These are phyloP conservation scores for Komagataea norvegica DNA, from an alignment of 1,139 yeast genomes.

Conservation along the genomic window DNA sequence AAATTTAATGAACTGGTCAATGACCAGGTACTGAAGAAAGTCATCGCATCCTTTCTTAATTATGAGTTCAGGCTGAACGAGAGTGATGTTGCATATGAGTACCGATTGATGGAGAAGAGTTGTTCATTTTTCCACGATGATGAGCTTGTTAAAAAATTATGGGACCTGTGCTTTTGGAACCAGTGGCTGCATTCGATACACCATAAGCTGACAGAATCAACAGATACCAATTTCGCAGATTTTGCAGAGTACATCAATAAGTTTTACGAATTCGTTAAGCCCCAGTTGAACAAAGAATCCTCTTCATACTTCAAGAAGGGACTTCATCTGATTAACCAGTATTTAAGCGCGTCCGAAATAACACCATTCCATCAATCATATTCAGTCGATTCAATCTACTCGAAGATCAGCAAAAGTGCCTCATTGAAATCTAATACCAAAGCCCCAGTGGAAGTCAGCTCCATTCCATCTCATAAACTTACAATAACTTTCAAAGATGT, in stretches of 20 bases:
- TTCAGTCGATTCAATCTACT: constrained; percentile 1
- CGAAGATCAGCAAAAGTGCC: constrained; percentile 13
- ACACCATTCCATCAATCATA: constrained; percentile 6
- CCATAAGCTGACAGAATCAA: not conserved
- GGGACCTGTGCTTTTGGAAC: constrained; percentile 19
- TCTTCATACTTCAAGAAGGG: constrained; percentile 16
- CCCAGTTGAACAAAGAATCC: not conserved
- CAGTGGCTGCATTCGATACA: constrained; percentile 3
- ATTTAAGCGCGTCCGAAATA: constrained; percentile 24
- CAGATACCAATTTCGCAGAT: not conserved
- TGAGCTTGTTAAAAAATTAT: constrained; percentile 32
- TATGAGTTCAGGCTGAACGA: constrained; percentile 1
- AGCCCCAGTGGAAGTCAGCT: not conserved
- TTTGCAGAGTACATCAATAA: constrained; percentile 3
- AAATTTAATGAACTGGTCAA: constrained; percentile 26
- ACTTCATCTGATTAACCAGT: constrained; percentile 32
- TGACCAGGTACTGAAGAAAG: constrained; percentile 9
- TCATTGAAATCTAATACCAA: not conserved
- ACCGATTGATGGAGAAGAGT: not conserved
- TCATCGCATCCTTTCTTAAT: not conserved
- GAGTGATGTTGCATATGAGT: not conserved
- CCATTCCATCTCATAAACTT: constrained; percentile 29
- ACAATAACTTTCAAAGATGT: constrained; percentile 43
- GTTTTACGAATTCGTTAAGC: not conserved
- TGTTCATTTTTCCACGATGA: constrained; percentile 8